These are phyloP conservation scores for Apiospora sp. DNA, from an alignment of 2,329 filamentous ascomycete species.

Conservation along the genomic window DNA sequence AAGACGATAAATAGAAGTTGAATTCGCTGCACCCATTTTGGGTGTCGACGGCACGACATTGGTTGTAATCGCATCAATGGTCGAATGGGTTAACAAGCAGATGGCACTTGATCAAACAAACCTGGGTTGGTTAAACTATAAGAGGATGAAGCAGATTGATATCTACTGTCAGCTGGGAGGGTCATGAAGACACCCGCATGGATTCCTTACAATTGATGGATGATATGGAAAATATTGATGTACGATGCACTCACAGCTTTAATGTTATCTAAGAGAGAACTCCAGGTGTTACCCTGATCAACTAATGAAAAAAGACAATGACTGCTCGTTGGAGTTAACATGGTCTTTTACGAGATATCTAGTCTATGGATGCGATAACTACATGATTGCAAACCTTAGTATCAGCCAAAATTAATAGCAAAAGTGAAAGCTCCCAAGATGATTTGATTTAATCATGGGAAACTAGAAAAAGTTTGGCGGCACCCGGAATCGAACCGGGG, in stretches of 20 bases:
- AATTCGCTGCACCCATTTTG: not conserved
- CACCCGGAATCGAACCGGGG: conserved; percentile 28
- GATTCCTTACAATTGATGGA: not conserved
- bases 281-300: not conserved
- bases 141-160: not conserved
- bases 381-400: not conserved
- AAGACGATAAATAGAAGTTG: not conserved
- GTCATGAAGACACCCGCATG: not conserved
- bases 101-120: not conserved
- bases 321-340: no score
- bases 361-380: not conserved
- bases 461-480: conserved; percentile 17
- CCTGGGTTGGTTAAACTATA: not conserved
- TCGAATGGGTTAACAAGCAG: not conserved
- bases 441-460: not conserved
- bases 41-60: not conserved
- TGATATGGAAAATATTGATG: not conserved
- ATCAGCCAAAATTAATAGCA: not conserved
- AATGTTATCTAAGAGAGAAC: not conserved
- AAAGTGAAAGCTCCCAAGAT: not conserved
- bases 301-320: no score
- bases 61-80: not conserved
- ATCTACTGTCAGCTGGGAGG: no score
- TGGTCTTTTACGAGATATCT: not conserved
- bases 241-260: not conserved